Evolutionary conservation across 164 flowering plant species (phyloP).

Genomic region (Nymphaea colorata): DNA sequence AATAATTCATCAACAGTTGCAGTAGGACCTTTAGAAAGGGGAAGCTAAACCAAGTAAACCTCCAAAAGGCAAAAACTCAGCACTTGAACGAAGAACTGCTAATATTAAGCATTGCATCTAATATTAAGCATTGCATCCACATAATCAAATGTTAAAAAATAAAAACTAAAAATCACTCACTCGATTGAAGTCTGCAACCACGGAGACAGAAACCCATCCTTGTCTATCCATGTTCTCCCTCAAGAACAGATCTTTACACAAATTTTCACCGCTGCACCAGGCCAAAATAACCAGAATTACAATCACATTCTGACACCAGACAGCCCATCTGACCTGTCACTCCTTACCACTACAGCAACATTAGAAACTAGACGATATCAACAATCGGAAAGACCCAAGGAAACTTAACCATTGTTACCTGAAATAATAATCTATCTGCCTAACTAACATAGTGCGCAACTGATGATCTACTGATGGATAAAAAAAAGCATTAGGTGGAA

Average conservation of each 20-base stretch:
- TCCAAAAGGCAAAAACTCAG: background rate
- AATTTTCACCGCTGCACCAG: conserved; percentile 64
- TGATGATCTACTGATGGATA: conserved; percentile 25
- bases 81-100: background rate
- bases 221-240: conserved; percentile 69
- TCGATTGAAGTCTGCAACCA: conserved; percentile 74
- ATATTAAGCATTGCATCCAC: background rate
- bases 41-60: background rate
- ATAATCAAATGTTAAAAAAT: background rate
- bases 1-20: no score
- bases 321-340: background rate
- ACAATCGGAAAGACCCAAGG: background rate
- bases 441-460: conserved; percentile 39
- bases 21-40: no score
- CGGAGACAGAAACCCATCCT: conserved; percentile 82
- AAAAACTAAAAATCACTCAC: conserved; percentile 16
- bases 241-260: conserved; percentile 58
- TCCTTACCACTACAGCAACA: background rate
- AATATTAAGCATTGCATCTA: background rate
- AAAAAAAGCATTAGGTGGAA: conserved; percentile 26
- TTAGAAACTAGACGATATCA: background rate
- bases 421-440: conserved; percentile 93
- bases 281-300: background rate
- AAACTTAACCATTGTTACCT: conserved; percentile 27
- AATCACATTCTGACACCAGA: background rate